Evolutionary conservation across 129 eudicot genomes (phyloP).

Genomic region (Artemisia annua): DNA sequence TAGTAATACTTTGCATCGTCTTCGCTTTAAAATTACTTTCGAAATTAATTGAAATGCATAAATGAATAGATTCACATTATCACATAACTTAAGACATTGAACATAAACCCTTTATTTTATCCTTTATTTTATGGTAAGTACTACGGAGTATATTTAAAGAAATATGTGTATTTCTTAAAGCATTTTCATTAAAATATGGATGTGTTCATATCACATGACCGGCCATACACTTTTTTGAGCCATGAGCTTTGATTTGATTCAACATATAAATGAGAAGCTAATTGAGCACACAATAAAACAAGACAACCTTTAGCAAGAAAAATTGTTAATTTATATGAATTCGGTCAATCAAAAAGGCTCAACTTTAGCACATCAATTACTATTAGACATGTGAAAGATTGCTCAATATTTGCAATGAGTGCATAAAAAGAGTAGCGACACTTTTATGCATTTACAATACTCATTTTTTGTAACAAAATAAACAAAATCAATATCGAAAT

Average conservation of each 20-base stretch:
- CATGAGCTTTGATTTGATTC: constrained; percentile 37
- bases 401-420: constrained; percentile 26
- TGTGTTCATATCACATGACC: constrained; percentile 32
- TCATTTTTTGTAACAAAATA: not conserved
- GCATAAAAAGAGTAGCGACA: constrained; percentile 8
- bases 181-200: constrained; percentile 20
- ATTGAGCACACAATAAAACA: constrained; percentile 22
- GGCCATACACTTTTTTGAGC: constrained; percentile 15
- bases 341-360: constrained; percentile 32
- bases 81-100: no score
- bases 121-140: no score
- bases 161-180: not conserved
- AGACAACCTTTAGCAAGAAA: constrained; percentile 17
- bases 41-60: no score
- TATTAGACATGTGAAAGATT: constrained; percentile 29
- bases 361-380: constrained; percentile 28
- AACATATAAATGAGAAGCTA: constrained; percentile 38
- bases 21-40: no score
- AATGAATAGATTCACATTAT: no score
- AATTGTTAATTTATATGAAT: constrained; percentile 19
- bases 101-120: no score
- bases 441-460: not conserved
- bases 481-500: not conserved
- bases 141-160: no score
- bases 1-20: no score